A percentile compares a stretch with the other conserved stretches of the same genome.
These are phyloP conservation scores for Inga laurina DNA, from an alignment of 306 rosid genomes.

Conservation along the genomic window DNA sequence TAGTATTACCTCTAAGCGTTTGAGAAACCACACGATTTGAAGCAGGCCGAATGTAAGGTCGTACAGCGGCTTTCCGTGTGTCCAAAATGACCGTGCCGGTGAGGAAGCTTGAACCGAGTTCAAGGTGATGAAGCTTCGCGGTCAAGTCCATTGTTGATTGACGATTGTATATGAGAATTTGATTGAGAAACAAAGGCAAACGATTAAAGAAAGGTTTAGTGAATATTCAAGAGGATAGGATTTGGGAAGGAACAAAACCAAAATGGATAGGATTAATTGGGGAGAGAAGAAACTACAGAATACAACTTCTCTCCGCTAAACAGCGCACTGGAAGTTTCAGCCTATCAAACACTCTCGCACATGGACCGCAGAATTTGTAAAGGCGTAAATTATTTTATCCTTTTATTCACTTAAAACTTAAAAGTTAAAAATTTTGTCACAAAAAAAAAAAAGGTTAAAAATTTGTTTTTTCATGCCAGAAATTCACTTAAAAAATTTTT, in stretches of 20 bases:
- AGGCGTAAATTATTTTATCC: neutral
- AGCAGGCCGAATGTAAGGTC: conserved; percentile 31
- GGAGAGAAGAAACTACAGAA: conserved; percentile 8
- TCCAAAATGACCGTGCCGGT: conserved; percentile 57
- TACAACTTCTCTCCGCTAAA: conserved; percentile 17
- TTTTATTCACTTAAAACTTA: too few relatives aligned
- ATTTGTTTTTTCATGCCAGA: too few relatives aligned
- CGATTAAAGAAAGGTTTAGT: neutral
- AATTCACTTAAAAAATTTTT: neutral
- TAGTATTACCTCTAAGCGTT: conserved; percentile 30
- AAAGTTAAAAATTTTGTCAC: too few relatives aligned
- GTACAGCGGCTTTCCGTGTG: conserved; percentile 39
- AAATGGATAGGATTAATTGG: neutral
- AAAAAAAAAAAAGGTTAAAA: too few relatives aligned
- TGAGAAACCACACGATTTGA: conserved; percentile 35
- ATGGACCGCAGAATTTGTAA: neutral
- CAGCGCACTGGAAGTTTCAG: conserved; percentile 9
- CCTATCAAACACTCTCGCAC: conserved; percentile 5
- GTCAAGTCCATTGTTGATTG: conserved; percentile 59
- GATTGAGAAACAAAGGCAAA: neutral
- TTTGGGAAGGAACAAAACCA: neutral
- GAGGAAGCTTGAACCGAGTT: conserved; percentile 66
- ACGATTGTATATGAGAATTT: neutral
- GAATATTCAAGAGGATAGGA: neutral
- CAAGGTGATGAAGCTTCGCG: conserved; percentile 66